Evolutionary conservation across 768 basidiomycete species (phyloP).

Genomic region (Pisolithus marmoratus): DNA sequence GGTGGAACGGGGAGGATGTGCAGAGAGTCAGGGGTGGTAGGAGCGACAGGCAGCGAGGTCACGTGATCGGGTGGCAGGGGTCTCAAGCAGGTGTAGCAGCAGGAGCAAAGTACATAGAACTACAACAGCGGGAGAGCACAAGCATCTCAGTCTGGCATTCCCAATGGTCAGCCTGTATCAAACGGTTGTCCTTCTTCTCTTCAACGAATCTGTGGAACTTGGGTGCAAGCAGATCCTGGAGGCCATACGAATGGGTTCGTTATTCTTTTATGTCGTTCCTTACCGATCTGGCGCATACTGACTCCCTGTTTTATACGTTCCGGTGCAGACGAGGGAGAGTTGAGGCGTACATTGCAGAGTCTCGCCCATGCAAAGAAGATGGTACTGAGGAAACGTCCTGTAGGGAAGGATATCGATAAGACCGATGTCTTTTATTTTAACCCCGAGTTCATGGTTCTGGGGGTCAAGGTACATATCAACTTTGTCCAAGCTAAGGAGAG

Average conservation of each 20-base stretch:
- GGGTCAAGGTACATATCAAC: slow-evolving; percentile 83
- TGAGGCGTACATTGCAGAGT: slow-evolving; percentile 85
- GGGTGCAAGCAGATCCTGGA: slow-evolving; percentile 62
- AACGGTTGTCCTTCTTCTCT: slow-evolving; percentile 74
- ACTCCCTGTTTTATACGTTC: too few relatives aligned
- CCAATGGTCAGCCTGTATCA: slow-evolving; percentile 91
- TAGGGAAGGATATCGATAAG: slow-evolving; percentile 70
- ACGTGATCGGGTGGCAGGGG: too few relatives aligned
- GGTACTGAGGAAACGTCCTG: slow-evolving; percentile 76
- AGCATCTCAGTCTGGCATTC: too few relatives aligned
- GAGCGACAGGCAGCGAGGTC: too few relatives aligned
- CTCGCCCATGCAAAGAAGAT: slow-evolving; percentile 90
- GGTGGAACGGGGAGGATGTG: too few relatives aligned
- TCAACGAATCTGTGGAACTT: slow-evolving; percentile 64
- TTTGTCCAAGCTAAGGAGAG: slow-evolving; percentile 93
- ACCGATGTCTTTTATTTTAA: slow-evolving; percentile 81
- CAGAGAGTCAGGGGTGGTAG: too few relatives aligned
- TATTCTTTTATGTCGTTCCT: neutral
- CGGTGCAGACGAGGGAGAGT: slow-evolving; percentile 59
- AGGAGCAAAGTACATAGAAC: too few relatives aligned
- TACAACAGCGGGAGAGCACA: too few relatives aligned
- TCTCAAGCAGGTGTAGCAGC: too few relatives aligned
- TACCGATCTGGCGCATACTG: slow-evolving; percentile 17
- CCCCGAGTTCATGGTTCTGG: slow-evolving; percentile 71
- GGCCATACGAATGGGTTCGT: slow-evolving; percentile 68